Evolutionary conservation across 75 land plant genomes (phyloP).

Genomic region (Isoetes taiwanensis): DNA sequence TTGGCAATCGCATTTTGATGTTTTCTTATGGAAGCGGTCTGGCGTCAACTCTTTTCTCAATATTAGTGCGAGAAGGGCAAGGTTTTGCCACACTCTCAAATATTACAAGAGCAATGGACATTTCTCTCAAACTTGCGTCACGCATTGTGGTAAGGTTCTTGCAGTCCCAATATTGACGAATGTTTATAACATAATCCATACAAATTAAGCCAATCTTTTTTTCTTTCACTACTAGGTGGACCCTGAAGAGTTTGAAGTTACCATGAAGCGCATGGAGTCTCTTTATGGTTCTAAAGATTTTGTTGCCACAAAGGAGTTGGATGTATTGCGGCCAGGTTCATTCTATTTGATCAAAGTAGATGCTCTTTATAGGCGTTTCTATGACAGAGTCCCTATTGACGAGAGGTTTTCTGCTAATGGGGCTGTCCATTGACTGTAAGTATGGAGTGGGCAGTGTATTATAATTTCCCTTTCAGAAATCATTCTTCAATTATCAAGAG

Average conservation of each 20-base stretch:
- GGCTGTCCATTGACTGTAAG: no score
- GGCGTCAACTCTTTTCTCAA: constrained; percentile 79
- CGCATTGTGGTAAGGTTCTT: constrained; percentile 51
- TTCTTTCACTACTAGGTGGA: constrained; percentile 18
- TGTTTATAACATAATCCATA: not conserved
- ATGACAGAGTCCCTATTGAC: constrained; percentile 16
- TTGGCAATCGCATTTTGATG: constrained; percentile 59
- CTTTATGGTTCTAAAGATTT: constrained; percentile 87
- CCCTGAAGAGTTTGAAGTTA: constrained; percentile 66
- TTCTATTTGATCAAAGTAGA: constrained; percentile 77
- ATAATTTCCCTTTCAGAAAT: no score
- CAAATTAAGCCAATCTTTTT: not conserved
- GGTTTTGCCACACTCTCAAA: constrained; percentile 56
- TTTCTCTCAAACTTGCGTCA: constrained; percentile 46
- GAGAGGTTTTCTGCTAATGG: no score
- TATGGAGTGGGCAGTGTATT: no score
- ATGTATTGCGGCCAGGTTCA: constrained; percentile 50
- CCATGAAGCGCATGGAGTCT: constrained; percentile 78
- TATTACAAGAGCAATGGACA: constrained; percentile 48
- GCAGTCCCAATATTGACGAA: no score
- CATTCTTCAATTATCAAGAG: no score
- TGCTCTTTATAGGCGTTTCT: constrained; percentile 68
- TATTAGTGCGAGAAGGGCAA: constrained; percentile 44
- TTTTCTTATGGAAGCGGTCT: constrained; percentile 99
- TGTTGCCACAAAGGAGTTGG: constrained; percentile 41